phyloP scores from a whole-genome alignment of 2,329 filamentous ascomycete species.

The Penicillium sp. region DNA sequence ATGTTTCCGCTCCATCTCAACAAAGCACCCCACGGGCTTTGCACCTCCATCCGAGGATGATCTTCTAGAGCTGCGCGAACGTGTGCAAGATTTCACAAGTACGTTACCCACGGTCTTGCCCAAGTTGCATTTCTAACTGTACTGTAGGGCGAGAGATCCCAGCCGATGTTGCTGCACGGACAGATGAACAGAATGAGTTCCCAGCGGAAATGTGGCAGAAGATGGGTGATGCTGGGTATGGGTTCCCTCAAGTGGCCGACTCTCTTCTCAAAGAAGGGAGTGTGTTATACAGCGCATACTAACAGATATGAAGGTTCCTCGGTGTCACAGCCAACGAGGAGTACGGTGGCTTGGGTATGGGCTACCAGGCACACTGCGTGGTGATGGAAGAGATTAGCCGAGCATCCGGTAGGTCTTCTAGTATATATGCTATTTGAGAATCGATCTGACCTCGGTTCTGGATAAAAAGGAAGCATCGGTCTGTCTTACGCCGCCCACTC shows the following conservation, averaged over 20 bases:
- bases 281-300: not conserved
- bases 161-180: conserved; percentile 74
- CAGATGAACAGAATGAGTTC: conserved; percentile 86
- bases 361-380: conserved; percentile 93
- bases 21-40: conserved; percentile 67
- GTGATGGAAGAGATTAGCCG: conserved; percentile 94
- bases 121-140: conserved; percentile 1
- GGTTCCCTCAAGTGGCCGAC: not conserved
- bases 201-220: conserved; percentile 91
- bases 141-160: conserved; percentile 72
- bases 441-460: not conserved
- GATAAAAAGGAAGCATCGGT: conserved; percentile 50
- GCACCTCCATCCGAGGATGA: conserved; percentile 68
- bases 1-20: conserved; percentile 54
- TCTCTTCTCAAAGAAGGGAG: too few relatives aligned
- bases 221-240: conserved; percentile 75
- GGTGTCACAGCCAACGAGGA: conserved; percentile 93
- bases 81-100: conserved; percentile 82
- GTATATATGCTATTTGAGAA: not conserved
- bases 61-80: conserved; percentile 74
- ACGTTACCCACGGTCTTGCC: conserved; percentile 9
- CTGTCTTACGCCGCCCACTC: conserved; percentile 95
- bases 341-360: conserved; percentile 84
- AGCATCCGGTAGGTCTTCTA: conserved; percentile 63
- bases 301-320: conserved; percentile 60